A percentile compares a stretch with the other conserved stretches of the same genome.
These are phyloP conservation scores for Venturia asperata DNA, from an alignment of 2,329 filamentous ascomycete species.

Conservation along the genomic window DNA sequence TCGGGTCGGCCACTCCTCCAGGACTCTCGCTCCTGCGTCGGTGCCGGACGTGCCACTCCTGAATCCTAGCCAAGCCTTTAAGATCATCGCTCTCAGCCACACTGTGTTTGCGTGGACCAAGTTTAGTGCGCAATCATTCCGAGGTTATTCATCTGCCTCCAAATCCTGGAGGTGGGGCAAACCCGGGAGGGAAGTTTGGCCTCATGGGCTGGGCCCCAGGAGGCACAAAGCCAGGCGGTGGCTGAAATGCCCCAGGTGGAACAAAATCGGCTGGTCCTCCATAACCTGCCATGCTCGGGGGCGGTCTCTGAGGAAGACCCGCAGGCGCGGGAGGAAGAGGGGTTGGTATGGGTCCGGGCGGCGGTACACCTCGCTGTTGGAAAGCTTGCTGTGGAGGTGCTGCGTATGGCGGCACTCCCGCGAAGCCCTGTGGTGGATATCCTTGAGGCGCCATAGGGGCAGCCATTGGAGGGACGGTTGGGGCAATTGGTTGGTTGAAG, in stretches of 20 bases:
- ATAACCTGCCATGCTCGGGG: conserved; percentile 59
- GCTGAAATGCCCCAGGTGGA: conserved; percentile 30
- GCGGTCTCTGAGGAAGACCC: conserved; percentile 60
- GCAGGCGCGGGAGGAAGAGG: conserved; percentile 54
- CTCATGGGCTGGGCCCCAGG: conserved; percentile 7
- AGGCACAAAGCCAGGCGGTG: conserved; percentile 28
- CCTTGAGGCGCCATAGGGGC: conserved; percentile 23
- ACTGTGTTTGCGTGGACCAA: not conserved
- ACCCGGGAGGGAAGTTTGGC: conserved; percentile 15
- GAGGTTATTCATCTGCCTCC: not conserved
- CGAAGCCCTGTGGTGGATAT: conserved; percentile 10
- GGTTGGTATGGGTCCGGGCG: conserved; percentile 30
- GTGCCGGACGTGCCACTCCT: not conserved
- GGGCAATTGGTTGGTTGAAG: conserved; percentile 38
- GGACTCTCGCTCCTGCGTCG: not conserved
- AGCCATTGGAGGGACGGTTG: conserved; percentile 3
- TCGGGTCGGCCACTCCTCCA: not conserved
- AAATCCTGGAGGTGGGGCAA: conserved; percentile 15
- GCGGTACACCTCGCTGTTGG: conserved; percentile 36
- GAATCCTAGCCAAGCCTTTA: too few species aligned
- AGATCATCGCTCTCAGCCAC: not conserved
- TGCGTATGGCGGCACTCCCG: not conserved
- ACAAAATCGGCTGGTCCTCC: conserved; percentile 51
- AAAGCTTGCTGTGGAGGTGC: conserved; percentile 26
- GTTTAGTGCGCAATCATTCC: not conserved